Evolutionary conservation across 805 yeast species (phyloP).

Genomic region (Lachancea waltii): DNA sequence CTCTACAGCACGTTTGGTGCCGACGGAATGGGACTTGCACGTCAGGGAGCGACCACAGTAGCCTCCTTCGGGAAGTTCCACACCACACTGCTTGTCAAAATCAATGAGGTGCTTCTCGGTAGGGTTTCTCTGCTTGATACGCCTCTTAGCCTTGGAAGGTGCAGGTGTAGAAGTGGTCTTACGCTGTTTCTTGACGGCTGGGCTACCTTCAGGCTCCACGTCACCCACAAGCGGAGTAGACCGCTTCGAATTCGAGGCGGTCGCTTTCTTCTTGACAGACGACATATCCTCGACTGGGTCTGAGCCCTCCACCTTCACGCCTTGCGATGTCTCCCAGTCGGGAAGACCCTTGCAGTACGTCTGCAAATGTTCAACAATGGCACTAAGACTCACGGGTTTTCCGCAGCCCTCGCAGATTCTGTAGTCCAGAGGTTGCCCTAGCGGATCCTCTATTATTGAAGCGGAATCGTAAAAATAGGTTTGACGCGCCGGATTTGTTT

Average conservation of each 20-base stretch:
- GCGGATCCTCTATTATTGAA: slow-evolving; percentile 17
- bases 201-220: slow-evolving; percentile 7
- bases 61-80: slow-evolving; percentile 87
- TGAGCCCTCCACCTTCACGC: slow-evolving; percentile 7
- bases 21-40: slow-evolving; percentile 98
- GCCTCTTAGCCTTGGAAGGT: slow-evolving; percentile 30
- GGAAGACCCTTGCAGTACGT: slow-evolving; percentile 19
- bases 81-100: slow-evolving; percentile 94
- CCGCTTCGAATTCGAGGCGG: slow-evolving; percentile 4
- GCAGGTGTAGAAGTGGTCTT: slow-evolving; percentile 18
- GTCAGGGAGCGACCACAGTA: slow-evolving; percentile 93
- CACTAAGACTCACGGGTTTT: slow-evolving; percentile 25
- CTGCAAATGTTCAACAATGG: slow-evolving; percentile 27
- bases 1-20: slow-evolving; percentile 90
- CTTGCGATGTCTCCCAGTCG: slow-evolving; percentile 1
- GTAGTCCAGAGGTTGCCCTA: slow-evolving; percentile 19
- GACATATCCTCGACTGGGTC: slow-evolving; percentile 12
- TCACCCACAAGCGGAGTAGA: slow-evolving; percentile 10
- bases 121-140: slow-evolving; percentile 48
- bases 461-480: slow-evolving; percentile 23
- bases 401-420: slow-evolving; percentile 31
- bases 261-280: slow-evolving; percentile 8
- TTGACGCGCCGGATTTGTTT: background rate
- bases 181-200: slow-evolving; percentile 15
- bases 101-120: slow-evolving; percentile 70